Conservation (phyloP, 768 basidiomycete species). For the Mycena kentingensis region DNA sequence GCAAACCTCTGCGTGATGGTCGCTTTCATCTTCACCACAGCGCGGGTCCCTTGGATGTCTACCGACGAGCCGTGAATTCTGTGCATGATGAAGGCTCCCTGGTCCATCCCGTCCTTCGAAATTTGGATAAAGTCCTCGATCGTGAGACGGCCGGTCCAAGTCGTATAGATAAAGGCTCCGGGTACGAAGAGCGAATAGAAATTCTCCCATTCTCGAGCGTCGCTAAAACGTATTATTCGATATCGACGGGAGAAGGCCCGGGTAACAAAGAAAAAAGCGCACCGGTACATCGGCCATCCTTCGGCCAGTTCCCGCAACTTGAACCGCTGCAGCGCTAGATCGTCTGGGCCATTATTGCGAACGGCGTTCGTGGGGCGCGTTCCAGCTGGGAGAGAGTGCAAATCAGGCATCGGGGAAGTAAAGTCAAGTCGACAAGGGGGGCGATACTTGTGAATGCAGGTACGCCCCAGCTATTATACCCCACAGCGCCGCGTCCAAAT, state of each 20-base stretch:
- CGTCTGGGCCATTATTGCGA: slow-evolving; percentile 25
- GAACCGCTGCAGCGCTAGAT: slow-evolving; percentile 23
- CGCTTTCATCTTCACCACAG: slow-evolving; percentile 38
- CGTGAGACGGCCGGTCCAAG: slow-evolving; percentile 24
- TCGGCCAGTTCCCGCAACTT: slow-evolving; percentile 27
- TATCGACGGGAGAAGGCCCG: not conserved
- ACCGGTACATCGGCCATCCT: slow-evolving; percentile 29
- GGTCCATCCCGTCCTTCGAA: slow-evolving; percentile 26
- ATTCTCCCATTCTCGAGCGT: slow-evolving; percentile 27
- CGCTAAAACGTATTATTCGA: slow-evolving; percentile 6
- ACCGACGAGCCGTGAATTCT: slow-evolving; percentile 26
- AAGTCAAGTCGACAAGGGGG: not conserved
- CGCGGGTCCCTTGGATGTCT: slow-evolving; percentile 33
- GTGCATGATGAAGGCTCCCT: slow-evolving; percentile 26
- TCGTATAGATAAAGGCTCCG: slow-evolving; percentile 26
- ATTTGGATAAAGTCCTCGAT: slow-evolving; percentile 25
- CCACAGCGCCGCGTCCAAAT: slow-evolving; percentile 7
- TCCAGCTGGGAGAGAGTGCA: slow-evolving; percentile 25
- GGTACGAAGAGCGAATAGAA: slow-evolving; percentile 27
- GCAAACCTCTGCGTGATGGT: slow-evolving; percentile 26
- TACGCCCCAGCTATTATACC: not conserved
- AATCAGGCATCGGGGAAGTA: slow-evolving; percentile 9
- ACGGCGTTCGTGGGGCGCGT: slow-evolving; percentile 24
- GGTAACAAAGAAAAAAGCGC: not conserved
- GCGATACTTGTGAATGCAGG: not conserved